These are phyloP conservation scores for Hibiscus tridactylites DNA, from an alignment of 345 rosid species.

Conservation along the genomic window DNA sequence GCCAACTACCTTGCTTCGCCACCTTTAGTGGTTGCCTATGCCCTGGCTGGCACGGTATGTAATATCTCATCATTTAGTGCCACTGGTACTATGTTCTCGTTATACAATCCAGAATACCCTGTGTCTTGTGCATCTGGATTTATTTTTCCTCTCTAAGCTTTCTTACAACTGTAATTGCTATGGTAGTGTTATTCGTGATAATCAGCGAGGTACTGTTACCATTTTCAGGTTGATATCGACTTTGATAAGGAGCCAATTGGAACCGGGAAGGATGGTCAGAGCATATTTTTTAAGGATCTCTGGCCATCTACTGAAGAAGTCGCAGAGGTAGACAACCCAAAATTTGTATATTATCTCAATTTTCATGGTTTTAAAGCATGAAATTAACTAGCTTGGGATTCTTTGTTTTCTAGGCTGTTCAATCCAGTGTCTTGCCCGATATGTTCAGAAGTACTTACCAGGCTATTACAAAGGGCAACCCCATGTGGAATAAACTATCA, in stretches of 20 bases:
- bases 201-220: conserved; percentile 5
- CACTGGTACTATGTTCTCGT: background rate
- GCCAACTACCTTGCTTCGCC: conserved; percentile 99
- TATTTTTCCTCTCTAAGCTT: background rate
- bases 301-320: conserved; percentile 94
- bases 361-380: conserved; percentile 5
- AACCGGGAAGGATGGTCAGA: conserved; percentile 72
- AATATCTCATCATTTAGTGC: background rate
- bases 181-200: background rate
- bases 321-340: conserved; percentile 56
- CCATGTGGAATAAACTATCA: conserved; percentile 81
- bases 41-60: conserved; percentile 95
- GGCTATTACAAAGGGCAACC: conserved; percentile 89
- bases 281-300: conserved; percentile 73
- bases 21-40: conserved; percentile 96
- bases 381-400: conserved; percentile 7
- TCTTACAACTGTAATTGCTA: background rate
- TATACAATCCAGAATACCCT: background rate
- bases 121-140: background rate
- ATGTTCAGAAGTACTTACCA: conserved; percentile 92
- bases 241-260: conserved; percentile 94
- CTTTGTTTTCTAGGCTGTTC: conserved; percentile 54
- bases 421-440: conserved; percentile 84
- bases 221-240: conserved; percentile 81
- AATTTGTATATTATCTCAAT: background rate